These are phyloP conservation scores for Conoideocrella luteorostrata DNA, from an alignment of 2,329 filamentous ascomycete genomes.

Conservation along the genomic window DNA sequence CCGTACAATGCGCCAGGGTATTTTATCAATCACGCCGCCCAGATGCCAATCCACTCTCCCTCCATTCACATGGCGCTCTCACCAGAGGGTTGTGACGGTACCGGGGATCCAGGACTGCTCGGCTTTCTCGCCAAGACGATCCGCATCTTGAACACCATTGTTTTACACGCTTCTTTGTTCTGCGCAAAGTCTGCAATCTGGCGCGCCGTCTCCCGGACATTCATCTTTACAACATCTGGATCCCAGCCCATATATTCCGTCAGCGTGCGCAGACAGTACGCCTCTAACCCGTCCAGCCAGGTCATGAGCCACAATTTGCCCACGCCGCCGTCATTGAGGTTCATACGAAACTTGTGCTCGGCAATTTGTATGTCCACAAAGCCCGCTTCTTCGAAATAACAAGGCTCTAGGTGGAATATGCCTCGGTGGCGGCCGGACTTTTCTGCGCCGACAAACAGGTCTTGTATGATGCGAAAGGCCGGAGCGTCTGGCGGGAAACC, in stretches of 20 bases:
- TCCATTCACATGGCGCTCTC: neutral
- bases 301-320: slow-evolving; percentile 50
- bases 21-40: no score
- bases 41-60: neutral
- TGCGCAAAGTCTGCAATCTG: slow-evolving; percentile 44
- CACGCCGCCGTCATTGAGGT: slow-evolving; percentile 35
- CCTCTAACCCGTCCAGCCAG: slow-evolving; percentile 44
- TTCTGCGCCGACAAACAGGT: slow-evolving; percentile 36
- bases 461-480: slow-evolving; percentile 34
- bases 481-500: slow-evolving; percentile 38
- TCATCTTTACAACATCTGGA: slow-evolving; percentile 38
- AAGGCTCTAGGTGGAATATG: slow-evolving; percentile 38
- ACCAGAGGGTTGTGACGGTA: neutral
- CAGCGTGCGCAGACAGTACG: slow-evolving; percentile 41
- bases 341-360: slow-evolving; percentile 43
- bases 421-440: slow-evolving; percentile 39
- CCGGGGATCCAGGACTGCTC: slow-evolving; percentile 1
- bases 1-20: no score
- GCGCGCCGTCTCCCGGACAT: slow-evolving; percentile 39
- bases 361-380: slow-evolving; percentile 45
- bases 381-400: slow-evolving; percentile 39
- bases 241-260: slow-evolving; percentile 49
- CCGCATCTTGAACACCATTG: slow-evolving; percentile 40
- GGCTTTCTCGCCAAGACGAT: slow-evolving; percentile 47
- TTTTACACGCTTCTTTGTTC: slow-evolving; percentile 34